These are phyloP conservation scores for Centaurea solstitialis DNA, from an alignment of 129 eudicot genomes.

Conservation along the genomic window DNA sequence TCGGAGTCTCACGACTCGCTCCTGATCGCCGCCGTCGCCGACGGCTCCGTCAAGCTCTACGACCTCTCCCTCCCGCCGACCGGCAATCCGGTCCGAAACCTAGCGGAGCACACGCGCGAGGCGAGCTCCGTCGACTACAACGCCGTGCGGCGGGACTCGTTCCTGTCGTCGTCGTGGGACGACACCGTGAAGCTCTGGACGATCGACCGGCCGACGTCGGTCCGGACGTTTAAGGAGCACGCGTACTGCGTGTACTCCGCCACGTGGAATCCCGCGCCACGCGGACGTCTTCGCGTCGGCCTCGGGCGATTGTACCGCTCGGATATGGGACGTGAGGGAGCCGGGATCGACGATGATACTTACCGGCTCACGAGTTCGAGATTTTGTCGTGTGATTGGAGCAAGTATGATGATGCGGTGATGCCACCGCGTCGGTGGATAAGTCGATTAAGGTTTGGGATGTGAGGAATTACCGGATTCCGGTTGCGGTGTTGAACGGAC, in stretches of 20 bases:
- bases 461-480: conserved; percentile 81
- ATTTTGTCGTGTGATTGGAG: conserved; percentile 90
- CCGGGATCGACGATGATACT: conserved; percentile 95
- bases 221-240: conserved; percentile 91
- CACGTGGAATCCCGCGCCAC: conserved; percentile 89
- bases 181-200: conserved; percentile 95
- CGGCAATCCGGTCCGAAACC: conserved; percentile 75
- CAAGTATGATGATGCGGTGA: conserved; percentile 83
- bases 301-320: conserved; percentile 86
- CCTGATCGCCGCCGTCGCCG: conserved; percentile 88
- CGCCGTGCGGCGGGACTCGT: conserved; percentile 76
- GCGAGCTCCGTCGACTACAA: conserved; percentile 82
- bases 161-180: conserved; percentile 84
- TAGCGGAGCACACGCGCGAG: conserved; percentile 88
- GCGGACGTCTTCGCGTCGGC: conserved; percentile 93
- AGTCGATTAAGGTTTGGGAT: conserved; percentile 89
- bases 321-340: conserved; percentile 97
- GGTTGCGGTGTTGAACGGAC: conserved; percentile 75
- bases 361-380: conserved; percentile 88
- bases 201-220: conserved; percentile 68
- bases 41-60: conserved; percentile 85
- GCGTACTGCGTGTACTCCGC: conserved; percentile 90
- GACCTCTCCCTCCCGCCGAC: conserved; percentile 87
- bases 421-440: conserved; percentile 90
- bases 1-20: conserved; percentile 91